phyloP scores from a whole-genome alignment of 2,329 filamentous ascomycete genomes.

The Fusarium chlamydosporum region DNA sequence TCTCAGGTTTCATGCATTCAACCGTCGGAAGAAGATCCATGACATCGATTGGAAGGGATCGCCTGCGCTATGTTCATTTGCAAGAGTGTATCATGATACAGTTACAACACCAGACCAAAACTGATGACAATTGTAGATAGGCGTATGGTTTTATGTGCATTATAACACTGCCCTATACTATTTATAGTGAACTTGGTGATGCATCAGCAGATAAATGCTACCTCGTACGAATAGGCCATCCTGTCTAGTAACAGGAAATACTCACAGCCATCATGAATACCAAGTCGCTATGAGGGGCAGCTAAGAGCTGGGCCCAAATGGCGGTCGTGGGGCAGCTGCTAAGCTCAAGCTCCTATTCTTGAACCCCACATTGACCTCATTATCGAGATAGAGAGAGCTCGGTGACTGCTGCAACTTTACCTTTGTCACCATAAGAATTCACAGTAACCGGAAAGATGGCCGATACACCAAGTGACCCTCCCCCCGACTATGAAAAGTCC shows the following conservation, averaged over 20 bases:
- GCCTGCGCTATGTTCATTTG: slow-evolving; percentile 30
- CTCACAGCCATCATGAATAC: slow-evolving; percentile 31
- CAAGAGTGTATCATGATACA: slow-evolving; percentile 29
- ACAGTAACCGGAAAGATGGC: slow-evolving; percentile 46
- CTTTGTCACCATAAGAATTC: slow-evolving; percentile 13
- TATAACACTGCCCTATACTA: accelerated
- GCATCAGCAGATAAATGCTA: accelerated
- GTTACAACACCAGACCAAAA: slow-evolving; percentile 13
- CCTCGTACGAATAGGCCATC: neutral
- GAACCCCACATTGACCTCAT: slow-evolving; percentile 51
- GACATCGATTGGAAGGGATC: slow-evolving; percentile 7
- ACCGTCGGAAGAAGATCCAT: slow-evolving; percentile 10
- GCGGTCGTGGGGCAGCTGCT: slow-evolving; percentile 38
- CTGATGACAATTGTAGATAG: neutral
- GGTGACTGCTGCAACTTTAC: slow-evolving; percentile 23
- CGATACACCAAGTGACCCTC: slow-evolving; percentile 57
- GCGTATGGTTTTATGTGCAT: no score
- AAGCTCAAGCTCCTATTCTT: slow-evolving; percentile 41
- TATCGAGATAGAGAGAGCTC: slow-evolving; percentile 32
- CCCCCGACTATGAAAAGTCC: slow-evolving; percentile 63
- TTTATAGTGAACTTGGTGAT: accelerated
- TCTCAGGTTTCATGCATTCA: neutral
- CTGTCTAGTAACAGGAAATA: neutral
- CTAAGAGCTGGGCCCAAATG: slow-evolving; percentile 34
- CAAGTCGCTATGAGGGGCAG: slow-evolving; percentile 37